Evolutionary conservation across 1,284 basidiomycete species (phyloP), one percentile per base, ranked within the genome.

Genomic region (Tilletia walkeri): DNA sequence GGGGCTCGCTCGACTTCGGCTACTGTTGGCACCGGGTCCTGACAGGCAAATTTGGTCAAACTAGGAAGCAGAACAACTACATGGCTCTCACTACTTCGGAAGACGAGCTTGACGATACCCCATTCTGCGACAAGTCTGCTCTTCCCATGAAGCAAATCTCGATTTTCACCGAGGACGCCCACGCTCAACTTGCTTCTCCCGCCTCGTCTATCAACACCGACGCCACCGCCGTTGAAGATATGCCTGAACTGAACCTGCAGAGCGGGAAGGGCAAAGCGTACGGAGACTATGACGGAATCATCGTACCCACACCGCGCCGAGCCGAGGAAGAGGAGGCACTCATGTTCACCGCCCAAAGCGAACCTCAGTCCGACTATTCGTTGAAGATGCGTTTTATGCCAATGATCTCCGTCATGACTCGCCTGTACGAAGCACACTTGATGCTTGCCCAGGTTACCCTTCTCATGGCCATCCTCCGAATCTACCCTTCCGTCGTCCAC

Each of bases 401-500:
- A 0, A 66, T 78, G 54, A 20, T 77, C 36, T 66, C 68, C n/a
- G 36, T 78, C 65, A 38, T 76, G 34, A 65, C 66, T 24, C 75
- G 82, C 10, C 63, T 83, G 36, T 83, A 79, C 73, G 81, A 83
- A 68, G 82, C 82, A 4, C 82, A 82, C 72, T 48, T 82, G 65
- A 80, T 84, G 74, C 79, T 82, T 47, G 71, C 66, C 39, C 54
- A 69, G 34, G 61, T 72, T 41, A 67, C 66, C 38, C 12, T 70
- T 20, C 18, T 66, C n/a, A 69, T 56, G 30, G 16, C n/a, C 14
- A 54, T 72, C 30, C 30, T 69, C 34, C 61, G 69, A 10, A 14
- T 72, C 10, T 72, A 70, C 61, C 71, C 71, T 7, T 36, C 69
- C 41, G 71, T 67, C 50, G 56, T 72, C 12, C 53, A 67, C 59